Conservation (phyloP, 345 rosid genomes). For the Bretschneidera sinensis region DNA sequence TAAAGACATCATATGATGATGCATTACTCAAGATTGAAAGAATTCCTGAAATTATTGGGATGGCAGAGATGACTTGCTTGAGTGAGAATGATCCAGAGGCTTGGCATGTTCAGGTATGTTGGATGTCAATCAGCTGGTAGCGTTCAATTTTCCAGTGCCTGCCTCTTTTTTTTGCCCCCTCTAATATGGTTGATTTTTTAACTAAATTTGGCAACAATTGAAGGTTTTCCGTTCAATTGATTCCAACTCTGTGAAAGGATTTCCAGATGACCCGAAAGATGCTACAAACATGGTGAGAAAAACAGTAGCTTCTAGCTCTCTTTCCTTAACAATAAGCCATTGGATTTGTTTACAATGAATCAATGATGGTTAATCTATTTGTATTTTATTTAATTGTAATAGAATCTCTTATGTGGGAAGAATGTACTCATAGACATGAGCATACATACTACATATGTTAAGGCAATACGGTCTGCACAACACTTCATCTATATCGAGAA, state of each 20-base stretch:
- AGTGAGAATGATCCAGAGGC: slow-evolving; percentile 55
- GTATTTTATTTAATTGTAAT: slow-evolving; percentile 20
- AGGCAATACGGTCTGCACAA: slow-evolving; percentile 85
- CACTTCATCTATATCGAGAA: slow-evolving; percentile 86
- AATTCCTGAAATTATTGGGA: slow-evolving; percentile 62
- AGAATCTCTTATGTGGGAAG: slow-evolving; percentile 87
- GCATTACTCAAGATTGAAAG: slow-evolving; percentile 73
- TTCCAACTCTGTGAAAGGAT: slow-evolving; percentile 84
- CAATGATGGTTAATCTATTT: slow-evolving; percentile 9
- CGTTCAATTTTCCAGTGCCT: slow-evolving; percentile 14
- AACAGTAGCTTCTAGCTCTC: slow-evolving; percentile 1
- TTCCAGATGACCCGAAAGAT: slow-evolving; percentile 72
- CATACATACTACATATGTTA: slow-evolving; percentile 79
- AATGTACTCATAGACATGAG: slow-evolving; percentile 84
- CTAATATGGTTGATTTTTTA: slow-evolving; percentile 5
- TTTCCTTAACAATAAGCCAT: slow-evolving; percentile 2
- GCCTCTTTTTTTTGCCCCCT: neutral
- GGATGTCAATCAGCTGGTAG: slow-evolving; percentile 5
- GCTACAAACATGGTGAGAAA: slow-evolving; percentile 56
- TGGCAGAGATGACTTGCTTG: slow-evolving; percentile 36
- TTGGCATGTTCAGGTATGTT: slow-evolving; percentile 84
- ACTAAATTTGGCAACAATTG: slow-evolving; percentile 13
- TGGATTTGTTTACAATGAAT: neutral
- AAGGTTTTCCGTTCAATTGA: slow-evolving; percentile 92
- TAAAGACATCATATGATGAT: slow-evolving; percentile 58